Conservation (phyloP, 495 filamentous ascomycete species). For the Aspergillus hancockii region DNA sequence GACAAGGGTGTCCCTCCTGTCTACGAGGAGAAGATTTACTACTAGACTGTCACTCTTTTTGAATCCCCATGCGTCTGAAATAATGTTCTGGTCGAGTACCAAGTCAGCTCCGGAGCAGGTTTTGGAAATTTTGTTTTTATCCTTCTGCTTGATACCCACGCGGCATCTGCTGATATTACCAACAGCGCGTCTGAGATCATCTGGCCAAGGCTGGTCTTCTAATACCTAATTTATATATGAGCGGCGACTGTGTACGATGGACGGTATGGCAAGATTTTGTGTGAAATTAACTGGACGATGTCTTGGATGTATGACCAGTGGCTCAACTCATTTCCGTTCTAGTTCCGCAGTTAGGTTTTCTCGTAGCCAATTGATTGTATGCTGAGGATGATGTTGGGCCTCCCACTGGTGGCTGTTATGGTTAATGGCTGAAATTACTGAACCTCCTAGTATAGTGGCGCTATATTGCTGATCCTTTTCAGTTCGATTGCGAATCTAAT, state of each 20-base stretch:
- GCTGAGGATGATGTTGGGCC: too few species aligned
- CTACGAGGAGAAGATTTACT: conserved; percentile 66
- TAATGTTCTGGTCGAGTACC: neutral
- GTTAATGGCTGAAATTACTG: too few species aligned
- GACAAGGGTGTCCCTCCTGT: conserved; percentile 74
- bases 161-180: neutral
- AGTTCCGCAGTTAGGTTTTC: too few species aligned
- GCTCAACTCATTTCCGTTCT: neutral
- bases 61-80: neutral
- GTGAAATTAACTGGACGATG: neutral
- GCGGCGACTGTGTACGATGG: neutral
- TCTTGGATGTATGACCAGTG: neutral
- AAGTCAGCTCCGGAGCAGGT: neutral
- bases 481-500: too few species aligned
- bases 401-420: too few species aligned
- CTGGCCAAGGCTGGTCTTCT: neutral
- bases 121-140: neutral
- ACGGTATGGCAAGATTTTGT: neutral
- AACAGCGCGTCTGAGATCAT: neutral
- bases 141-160: neutral
- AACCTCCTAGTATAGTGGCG: too few species aligned
- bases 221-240: conserved; percentile 4
- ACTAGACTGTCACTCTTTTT: conserved; percentile 10
- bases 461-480: too few species aligned
- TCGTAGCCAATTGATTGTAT: too few species aligned